Evolutionary conservation across 179 eudicot species (phyloP).

Genomic region (Camellia oleifera): DNA sequence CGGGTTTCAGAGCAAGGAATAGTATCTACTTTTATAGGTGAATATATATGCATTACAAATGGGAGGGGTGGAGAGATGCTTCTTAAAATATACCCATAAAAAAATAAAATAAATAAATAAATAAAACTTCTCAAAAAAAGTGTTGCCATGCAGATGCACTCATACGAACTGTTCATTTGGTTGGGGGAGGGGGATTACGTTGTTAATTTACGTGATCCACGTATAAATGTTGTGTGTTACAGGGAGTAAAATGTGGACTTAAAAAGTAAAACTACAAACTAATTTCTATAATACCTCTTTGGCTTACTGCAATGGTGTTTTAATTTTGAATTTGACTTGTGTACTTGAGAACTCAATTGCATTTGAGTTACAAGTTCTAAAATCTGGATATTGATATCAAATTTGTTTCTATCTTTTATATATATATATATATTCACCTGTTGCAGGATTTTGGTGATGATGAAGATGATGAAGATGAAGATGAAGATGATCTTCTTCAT

Average conservation of each 20-base stretch:
- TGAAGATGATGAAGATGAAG: slow-evolving; percentile 35
- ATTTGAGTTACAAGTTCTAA: background rate
- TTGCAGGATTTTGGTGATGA: slow-evolving; percentile 42
- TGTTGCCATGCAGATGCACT: background rate
- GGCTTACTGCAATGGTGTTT: background rate
- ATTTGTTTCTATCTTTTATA: background rate
- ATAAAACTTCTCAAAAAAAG: background rate
- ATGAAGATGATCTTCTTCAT: slow-evolving; percentile 22
- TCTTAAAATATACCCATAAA: background rate
- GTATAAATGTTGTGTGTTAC: background rate
- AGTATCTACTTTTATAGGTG: background rate
- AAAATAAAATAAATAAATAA: background rate
- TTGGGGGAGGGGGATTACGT: background rate
- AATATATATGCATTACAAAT: background rate
- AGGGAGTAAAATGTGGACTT: background rate
- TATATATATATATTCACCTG: background rate
- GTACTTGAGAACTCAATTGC: background rate
- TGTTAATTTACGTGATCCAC: background rate
- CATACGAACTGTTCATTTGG: background rate
- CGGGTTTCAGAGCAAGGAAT: background rate
- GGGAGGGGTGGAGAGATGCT: background rate
- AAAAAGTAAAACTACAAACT: background rate
- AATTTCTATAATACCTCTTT: background rate
- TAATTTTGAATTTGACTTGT: background rate
- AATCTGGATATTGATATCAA: background rate